Base-by-base conservation (phyloP, 495 filamentous ascomycete genomes). In the Lasiosphaeria ovina region DNA sequence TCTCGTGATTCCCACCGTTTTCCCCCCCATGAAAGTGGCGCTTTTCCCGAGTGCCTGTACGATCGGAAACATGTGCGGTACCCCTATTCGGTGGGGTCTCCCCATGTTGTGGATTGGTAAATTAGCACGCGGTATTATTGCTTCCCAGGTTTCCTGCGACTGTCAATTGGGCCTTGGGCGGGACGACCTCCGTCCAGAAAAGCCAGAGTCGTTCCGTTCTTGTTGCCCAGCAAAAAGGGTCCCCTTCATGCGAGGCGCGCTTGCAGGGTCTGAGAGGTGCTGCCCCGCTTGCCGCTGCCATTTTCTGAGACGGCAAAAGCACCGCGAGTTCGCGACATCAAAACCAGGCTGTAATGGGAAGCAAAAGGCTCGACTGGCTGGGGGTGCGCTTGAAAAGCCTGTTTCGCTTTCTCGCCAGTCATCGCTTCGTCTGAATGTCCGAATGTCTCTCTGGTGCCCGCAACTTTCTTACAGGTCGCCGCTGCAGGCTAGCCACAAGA, bases 261-360 rank as follows among this genome's bases (percentile, higher is more conserved):
- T 53, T 11, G 32, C 42, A 38, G 1, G 48, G 8, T 50, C 35
- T 52, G 14, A 16, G 53, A 51, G 17, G 51, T 54, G 62, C 63
- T 57, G 64, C 61, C 66, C 62, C 61, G 55, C 58, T 35, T 36
- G 56, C 58, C 54, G 38, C 52, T 53, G 36, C 17, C 42, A 55
- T 32, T 47, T 58, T 54, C 66, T 70, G 68, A 70, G 66, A 70
- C 68, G 59, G 32, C 49, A 60, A 36, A 36, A 54, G 17, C 45
- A 36, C 24, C 24, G 24, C 2, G 24, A 24, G 24, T 24, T 2
- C 24, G 24, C 24, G 24, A 24, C 24, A 24, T 24, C 24, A 24
- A 24, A 24, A 24, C 24, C 24, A 24, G 24, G 6, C 16, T 5
- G 9, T 11, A 3, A n/a, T n/a, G 44, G 12, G 12, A n/a, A 47